Base-by-base conservation (phyloP, 2,329 filamentous ascomycete genomes). In the Lachnellula hyalina region DNA sequence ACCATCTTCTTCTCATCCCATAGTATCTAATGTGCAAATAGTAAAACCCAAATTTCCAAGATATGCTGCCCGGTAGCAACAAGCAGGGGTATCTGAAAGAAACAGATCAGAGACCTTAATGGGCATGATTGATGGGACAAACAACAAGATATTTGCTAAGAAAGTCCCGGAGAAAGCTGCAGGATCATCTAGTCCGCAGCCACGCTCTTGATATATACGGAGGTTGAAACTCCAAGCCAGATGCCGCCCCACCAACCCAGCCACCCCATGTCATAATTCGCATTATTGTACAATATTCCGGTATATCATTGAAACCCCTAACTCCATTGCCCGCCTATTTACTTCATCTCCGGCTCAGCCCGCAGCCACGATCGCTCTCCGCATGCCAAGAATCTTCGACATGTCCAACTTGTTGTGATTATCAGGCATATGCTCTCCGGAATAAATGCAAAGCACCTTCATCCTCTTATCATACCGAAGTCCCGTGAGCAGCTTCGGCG, bases 371-470 rank as follows among this genome's bases (percentile, higher is more conserved):
- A 70, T 64, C 7, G 59, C 59, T 52, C 61, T 63, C 52, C 52
- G 59, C 17, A 64, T 64, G 1, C 54, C 55, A 23, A 70, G 61
- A 25, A 68, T 64, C 23, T 60, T 64, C 14, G 50, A 57, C n/a
- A 70, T 50, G 55, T 68, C 66, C n/a, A 70, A 61, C 28, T 55
- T 56, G 54, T 56, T 61, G 42, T 68, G 61, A 36, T 83, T 76
- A 28, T 72, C 67, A 9, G 83, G 82, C 77, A 87, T 83, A 60
- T 83, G 74, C 65, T 96, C 90, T 47, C 94, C 94, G 68, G 88
- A 94, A 57, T 91, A 90, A 69, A 99, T 97, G 70, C 91, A 95
- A 63, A 96, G 82, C 35, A 97, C 85, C 66, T 86, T 90, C 92
- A 99, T 99, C 62, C 91, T 88, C 52, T 82, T 79, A 69, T 96